Base-by-base conservation (phyloP, 805 yeast species). In the Yarrowia osloensis region DNA sequence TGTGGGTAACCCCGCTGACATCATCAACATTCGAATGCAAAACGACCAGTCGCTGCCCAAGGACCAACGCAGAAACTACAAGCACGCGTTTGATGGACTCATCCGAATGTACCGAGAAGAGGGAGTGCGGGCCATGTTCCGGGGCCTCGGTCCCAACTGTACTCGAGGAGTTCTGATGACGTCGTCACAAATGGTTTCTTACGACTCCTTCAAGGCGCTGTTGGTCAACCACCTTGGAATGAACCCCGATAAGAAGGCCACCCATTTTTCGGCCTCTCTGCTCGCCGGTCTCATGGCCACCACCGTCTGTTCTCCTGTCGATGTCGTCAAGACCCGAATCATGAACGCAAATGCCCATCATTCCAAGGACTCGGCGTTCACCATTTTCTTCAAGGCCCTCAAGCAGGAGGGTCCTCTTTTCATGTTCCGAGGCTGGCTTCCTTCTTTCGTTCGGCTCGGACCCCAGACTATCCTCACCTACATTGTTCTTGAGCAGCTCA, bases 281-380 rank as follows among this genome's bases (percentile, higher is more conserved):
- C 73, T 88, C 70, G 96, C 97, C 0, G 97, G 97, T 19, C 78
- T 91, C 39, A 91, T 91, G 5, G 97, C 97, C 7, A 91, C 97
- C 0, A 91, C 97, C 0, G 89, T 91, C 21, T 91, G 97, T 75
- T 90, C 96, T 1, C 97, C 97, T 0, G 97, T 93, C 11, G 97
- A 91, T 77, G 97, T 91, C 3, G 87, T 91, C 59, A 91, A 91
- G 77, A 91, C 97, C 2, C 81, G 96, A 73, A 89, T 91, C 68
- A 91, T 91, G 97, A 88, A 89, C 77, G 84, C 81, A 3, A 76
- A 74, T 33, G 71, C 71, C 15, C 71, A 72, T 12, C 68, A 72
- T 57, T 44, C 71, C 67, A 70, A 81, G 68, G 80, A 80, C 65
- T 78, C 84, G 69, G 87, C 91, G 2, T 54, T 84, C 2, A 69